phyloP scores from a whole-genome alignment of 306 rosid genomes.

The Rosa rugosa region DNA sequence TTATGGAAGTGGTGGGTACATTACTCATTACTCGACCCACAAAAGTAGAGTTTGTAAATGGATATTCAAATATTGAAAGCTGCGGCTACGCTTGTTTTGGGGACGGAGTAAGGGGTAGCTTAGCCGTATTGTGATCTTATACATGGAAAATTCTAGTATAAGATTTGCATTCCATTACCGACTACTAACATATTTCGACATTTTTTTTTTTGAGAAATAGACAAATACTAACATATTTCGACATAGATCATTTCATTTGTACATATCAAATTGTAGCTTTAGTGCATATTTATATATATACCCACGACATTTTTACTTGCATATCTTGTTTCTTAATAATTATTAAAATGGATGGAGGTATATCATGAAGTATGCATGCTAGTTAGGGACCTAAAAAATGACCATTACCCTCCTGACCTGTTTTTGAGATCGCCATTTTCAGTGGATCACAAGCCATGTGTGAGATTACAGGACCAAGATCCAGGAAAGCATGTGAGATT shows the following conservation, averaged over 20 bases:
- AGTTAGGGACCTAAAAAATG: not conserved
- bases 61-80: conserved; percentile 20
- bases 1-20: conserved; percentile 15
- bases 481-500: conserved; percentile 7
- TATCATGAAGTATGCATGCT: not conserved
- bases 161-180: not conserved
- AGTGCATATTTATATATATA: too few relatives aligned
- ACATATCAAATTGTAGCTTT: not conserved
- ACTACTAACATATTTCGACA: not conserved
- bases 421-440: not conserved
- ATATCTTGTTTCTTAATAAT: too few relatives aligned
- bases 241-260: not conserved
- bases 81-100: conserved; percentile 46
- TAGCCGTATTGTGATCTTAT: not conserved
- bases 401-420: not conserved
- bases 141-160: too few relatives aligned
- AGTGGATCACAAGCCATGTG: conserved; percentile 4
- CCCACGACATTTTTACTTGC: too few relatives aligned
- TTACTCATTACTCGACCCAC: conserved; percentile 16
- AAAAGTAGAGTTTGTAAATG: not conserved
- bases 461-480: not conserved
- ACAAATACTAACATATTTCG: too few relatives aligned
- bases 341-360: too few relatives aligned
- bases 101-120: conserved; percentile 14
- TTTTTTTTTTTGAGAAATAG: too few relatives aligned